Base-by-base conservation (phyloP, 805 yeast species). In the Lachancea waltii region DNA sequence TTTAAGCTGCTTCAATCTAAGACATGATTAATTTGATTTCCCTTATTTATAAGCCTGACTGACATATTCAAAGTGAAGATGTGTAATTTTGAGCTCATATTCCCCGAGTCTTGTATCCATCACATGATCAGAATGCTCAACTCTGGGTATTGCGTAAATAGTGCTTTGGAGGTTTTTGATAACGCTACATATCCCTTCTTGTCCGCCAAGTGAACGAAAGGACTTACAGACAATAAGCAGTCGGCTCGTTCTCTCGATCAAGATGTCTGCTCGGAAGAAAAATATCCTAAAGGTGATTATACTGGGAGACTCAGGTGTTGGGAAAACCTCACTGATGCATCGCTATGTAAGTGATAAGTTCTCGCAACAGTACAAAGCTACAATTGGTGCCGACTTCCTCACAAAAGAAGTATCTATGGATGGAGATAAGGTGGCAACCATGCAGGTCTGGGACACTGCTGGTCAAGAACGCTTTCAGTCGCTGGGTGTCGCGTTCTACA, bases 401-500 rank as follows among this genome's bases (percentile, higher is more conserved):
- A 90, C 97, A 26, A 90, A 89, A 62, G 97, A 90, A 54, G 76
- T 90, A 43, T 67, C 72, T 19, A 75, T 92, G 42, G 97, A 92
- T 60, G 92, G 82, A 61, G 82, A 56, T 36, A 57, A 52, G 33
- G 50, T 64, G 10, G 72, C 69, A 11, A 67, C 72, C 5, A 63
- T 67, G 65, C 90, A 84, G 64, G 82, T 92, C 39, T 90, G 98
- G 98, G 98, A 90, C 58, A 90, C 98, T 30, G 97, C 97, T 6
- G 98, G 98, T 25, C 98, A 90, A 68, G 98, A 90, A 64, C 74
- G 98, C 54, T 90, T 90, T 72, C 97, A 92, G 65, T 81, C 94
- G 42, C 69, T 90, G 45, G 97, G 97, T 11, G 97, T 90, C 30
- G 97, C 97, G 0, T 90, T 90, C 61, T 90, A 92, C 63, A 72